Percentiles rank a stretch among this genome's conserved stretches.
Evolutionary conservation across 2,329 filamentous ascomycete species (phyloP).

Genomic region (Huntiella abstrusa): DNA sequence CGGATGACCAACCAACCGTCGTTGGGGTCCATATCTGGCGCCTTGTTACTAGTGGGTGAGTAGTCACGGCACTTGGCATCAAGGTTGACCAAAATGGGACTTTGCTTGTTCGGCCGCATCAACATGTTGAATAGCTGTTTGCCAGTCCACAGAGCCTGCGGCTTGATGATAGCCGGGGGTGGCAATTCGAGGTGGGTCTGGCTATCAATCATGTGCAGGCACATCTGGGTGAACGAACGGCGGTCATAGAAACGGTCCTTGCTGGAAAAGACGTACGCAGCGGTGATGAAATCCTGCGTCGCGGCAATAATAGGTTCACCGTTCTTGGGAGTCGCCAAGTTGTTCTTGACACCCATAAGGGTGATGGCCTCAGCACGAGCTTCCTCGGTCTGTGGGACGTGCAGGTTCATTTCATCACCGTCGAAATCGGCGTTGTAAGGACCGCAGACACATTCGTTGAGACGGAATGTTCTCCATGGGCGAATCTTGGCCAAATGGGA

Average conservation of each 20-base stretch:
- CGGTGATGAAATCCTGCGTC: slow-evolving; percentile 98
- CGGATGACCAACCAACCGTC: slow-evolving; percentile 85
- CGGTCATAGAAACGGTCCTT: slow-evolving; percentile 90
- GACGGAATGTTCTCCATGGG: slow-evolving; percentile 84
- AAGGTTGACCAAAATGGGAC: slow-evolving; percentile 69
- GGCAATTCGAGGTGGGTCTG: slow-evolving; percentile 65
- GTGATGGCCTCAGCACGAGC: slow-evolving; percentile 87
- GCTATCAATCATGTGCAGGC: slow-evolving; percentile 82
- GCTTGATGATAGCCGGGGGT: slow-evolving; percentile 70
- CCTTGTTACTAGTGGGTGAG: slow-evolving; percentile 35
- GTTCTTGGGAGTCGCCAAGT: slow-evolving; percentile 88
- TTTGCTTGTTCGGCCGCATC: slow-evolving; percentile 74
- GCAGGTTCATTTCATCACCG: slow-evolving; percentile 96
- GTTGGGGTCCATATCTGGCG: slow-evolving; percentile 60
- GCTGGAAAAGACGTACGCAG: slow-evolving; percentile 73
- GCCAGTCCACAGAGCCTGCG: slow-evolving; percentile 79
- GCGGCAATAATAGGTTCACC: slow-evolving; percentile 95
- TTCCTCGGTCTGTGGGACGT: slow-evolving; percentile 95
- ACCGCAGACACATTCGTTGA: slow-evolving; percentile 96
- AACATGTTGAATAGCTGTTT: slow-evolving; percentile 91
- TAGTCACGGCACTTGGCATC: slow-evolving; percentile 84
- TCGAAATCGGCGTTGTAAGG: slow-evolving; percentile 99
- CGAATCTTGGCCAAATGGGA: slow-evolving; percentile 85
- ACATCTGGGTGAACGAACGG: slow-evolving; percentile 72
- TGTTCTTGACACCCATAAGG: slow-evolving; percentile 95